A percentile compares a stretch with the other conserved stretches of the same genome.
phyloP scores from a whole-genome alignment of 116 monocot species.

The Posidonia oceanica region DNA sequence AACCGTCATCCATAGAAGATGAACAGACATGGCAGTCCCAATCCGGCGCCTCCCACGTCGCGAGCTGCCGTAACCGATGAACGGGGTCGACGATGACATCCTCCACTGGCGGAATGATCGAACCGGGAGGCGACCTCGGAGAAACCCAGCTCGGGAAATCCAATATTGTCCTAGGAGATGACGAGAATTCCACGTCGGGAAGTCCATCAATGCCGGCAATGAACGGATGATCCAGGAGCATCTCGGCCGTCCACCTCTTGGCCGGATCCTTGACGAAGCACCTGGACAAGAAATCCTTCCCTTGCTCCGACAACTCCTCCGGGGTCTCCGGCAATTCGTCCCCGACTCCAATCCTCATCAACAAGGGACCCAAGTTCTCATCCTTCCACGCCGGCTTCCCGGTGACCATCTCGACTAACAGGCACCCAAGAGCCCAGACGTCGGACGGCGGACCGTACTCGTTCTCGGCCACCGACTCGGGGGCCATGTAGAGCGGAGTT shows the following conservation, averaged over 20 bases:
- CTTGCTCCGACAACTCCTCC: conserved; percentile 18
- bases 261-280: conserved; percentile 25
- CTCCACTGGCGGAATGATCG: too few species aligned
- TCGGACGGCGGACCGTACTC: conserved; percentile 22
- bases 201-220: background rate
- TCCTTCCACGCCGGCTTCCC: conserved; percentile 12
- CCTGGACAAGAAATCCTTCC: conserved; percentile 34
- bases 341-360: conserved; percentile 13
- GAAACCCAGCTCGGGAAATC: too few species aligned
- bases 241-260: conserved; percentile 38
- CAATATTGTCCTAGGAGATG: too few species aligned
- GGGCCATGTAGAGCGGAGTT: conserved; percentile 27
- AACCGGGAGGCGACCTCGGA: too few species aligned
- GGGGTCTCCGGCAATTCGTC: conserved; percentile 19
- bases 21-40: too few species aligned
- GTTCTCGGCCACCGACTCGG: conserved; percentile 11
- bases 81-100: too few species aligned
- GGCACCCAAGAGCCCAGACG: conserved; percentile 37
- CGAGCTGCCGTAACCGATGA: too few species aligned
- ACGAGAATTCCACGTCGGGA: too few species aligned
- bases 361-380: background rate
- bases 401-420: conserved; percentile 26
- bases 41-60: too few species aligned
- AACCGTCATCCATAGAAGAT: too few species aligned
- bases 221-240: conserved; percentile 42